A percentile compares a stretch with the other conserved stretches of the same genome.
phyloP scores from a whole-genome alignment of 1,284 basidiomycete genomes.

The Leccinum fuscescens region DNA sequence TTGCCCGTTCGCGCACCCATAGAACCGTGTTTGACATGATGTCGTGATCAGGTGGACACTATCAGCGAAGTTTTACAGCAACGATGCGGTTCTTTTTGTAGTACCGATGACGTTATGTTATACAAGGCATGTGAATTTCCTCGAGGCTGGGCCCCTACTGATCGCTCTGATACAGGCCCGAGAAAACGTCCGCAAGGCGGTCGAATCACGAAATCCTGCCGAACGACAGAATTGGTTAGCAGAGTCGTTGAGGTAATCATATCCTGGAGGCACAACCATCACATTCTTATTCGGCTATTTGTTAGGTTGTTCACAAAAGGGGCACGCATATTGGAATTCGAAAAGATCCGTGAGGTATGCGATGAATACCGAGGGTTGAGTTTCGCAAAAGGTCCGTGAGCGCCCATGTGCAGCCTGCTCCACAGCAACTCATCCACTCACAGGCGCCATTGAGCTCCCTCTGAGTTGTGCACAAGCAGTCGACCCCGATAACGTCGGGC shows the following conservation, averaged over 20 bases:
- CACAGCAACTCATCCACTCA: conserved; percentile 5
- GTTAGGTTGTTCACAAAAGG: conserved; percentile 84
- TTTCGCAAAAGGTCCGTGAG: conserved; percentile 68
- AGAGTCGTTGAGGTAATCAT: conserved; percentile 73
- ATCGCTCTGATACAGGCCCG: conserved; percentile 61
- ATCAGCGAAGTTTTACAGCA: conserved; percentile 94
- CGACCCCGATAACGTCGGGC: conserved; percentile 77
- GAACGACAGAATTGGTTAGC: conserved; percentile 76
- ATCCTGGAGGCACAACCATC: not conserved
- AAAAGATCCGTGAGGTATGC: conserved; percentile 82
- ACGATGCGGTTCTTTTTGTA: conserved; percentile 96
- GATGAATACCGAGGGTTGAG: conserved; percentile 83
- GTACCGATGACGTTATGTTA: conserved; percentile 95
- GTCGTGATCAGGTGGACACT: conserved; percentile 75
- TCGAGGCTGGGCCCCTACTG: conserved; percentile 10
- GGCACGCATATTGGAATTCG: conserved; percentile 79
- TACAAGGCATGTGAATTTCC: conserved; percentile 70
- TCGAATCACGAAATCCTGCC: conserved; percentile 69
- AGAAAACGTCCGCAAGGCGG: conserved; percentile 89
- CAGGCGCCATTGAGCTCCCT: conserved; percentile 86
- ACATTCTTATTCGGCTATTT: conserved; percentile 9
- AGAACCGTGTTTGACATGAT: conserved; percentile 10
- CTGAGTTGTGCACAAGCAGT: conserved; percentile 79
- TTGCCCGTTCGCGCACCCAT: not conserved
- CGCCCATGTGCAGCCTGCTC: not conserved